A percentile compares a stretch with the other conserved stretches of the same genome.
phyloP scores from a whole-genome alignment of 495 filamentous ascomycete species.

The Penicillium roqueforti region DNA sequence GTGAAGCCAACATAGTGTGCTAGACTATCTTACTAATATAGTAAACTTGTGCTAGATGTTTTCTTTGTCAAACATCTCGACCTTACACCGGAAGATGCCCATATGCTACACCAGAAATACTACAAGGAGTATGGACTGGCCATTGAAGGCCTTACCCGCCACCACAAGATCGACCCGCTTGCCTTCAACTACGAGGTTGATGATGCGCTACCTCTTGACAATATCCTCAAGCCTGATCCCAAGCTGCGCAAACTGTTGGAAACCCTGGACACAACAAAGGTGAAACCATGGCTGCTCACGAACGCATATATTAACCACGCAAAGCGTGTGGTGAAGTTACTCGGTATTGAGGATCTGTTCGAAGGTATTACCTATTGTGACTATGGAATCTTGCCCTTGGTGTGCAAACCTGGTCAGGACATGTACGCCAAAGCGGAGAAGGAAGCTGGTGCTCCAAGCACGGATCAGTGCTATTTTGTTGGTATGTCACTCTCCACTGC shows the following conservation, averaged over 20 bases:
- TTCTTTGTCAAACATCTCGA: slow-evolving; percentile 80
- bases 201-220: slow-evolving; percentile 86
- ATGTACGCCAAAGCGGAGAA: slow-evolving; percentile 79
- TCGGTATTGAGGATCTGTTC: slow-evolving; percentile 82
- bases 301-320: slow-evolving; percentile 94
- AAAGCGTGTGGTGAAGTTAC: slow-evolving; percentile 70
- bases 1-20: slow-evolving; percentile 5
- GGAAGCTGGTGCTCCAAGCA: slow-evolving; percentile 56
- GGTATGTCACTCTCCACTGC: slow-evolving; percentile 50
- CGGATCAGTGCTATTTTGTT: slow-evolving; percentile 76
- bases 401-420: slow-evolving; percentile 78
- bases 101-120: slow-evolving; percentile 80
- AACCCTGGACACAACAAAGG: slow-evolving; percentile 73
- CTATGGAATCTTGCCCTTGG: slow-evolving; percentile 60
- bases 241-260: slow-evolving; percentile 69
- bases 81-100: slow-evolving; percentile 68
- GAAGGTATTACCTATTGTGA: slow-evolving; percentile 93
- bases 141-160: slow-evolving; percentile 88
- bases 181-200: slow-evolving; percentile 94
- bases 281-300: slow-evolving; percentile 89
- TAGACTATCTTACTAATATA: not conserved
- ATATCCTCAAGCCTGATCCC: slow-evolving; percentile 71
- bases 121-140: slow-evolving; percentile 94
- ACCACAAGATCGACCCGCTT: slow-evolving; percentile 93
- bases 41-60: slow-evolving; percentile 43